Evolutionary conservation across 768 basidiomycete genomes (phyloP).

Genomic region (Calvatia gigantea): DNA sequence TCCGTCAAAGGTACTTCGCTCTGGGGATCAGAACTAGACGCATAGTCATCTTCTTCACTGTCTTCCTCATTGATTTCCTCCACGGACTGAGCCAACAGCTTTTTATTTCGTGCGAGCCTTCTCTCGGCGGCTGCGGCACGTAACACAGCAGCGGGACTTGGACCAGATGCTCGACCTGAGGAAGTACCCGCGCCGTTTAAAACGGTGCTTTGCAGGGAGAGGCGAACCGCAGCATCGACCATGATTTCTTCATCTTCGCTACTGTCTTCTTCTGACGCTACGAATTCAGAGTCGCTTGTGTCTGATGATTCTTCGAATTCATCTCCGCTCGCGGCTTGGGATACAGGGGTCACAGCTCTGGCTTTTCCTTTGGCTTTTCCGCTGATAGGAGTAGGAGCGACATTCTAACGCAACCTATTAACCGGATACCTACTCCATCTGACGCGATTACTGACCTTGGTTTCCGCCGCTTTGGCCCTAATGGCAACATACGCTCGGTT

Average conservation of each 20-base stretch:
- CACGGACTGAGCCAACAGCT: constrained; percentile 8
- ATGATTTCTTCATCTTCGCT: constrained; percentile 49
- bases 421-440: not conserved
- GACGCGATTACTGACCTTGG: constrained; percentile 18
- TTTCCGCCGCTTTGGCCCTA: constrained; percentile 20
- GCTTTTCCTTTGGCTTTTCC: constrained; percentile 38
- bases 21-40: constrained; percentile 23
- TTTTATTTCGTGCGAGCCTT: constrained; percentile 33
- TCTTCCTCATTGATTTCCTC: constrained; percentile 24
- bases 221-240: constrained; percentile 52
- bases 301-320: constrained; percentile 44
- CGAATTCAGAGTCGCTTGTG: constrained; percentile 61
- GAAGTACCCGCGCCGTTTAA: constrained; percentile 34
- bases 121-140: constrained; percentile 56
- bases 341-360: constrained; percentile 20
- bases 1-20: constrained; percentile 24
- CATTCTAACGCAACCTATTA: constrained; percentile 12
- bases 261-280: constrained; percentile 35
- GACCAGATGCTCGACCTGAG: constrained; percentile 27
- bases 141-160: constrained; percentile 36
- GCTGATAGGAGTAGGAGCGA: constrained; percentile 11
- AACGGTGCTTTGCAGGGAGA: constrained; percentile 41
- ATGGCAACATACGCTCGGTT: constrained; percentile 33
- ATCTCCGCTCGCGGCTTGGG: constrained; percentile 33
- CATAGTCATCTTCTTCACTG: constrained; percentile 24